A percentile compares a stretch with the other conserved stretches of the same genome.
These are phyloP conservation scores for Lactarius hengduanensis DNA, from an alignment of 768 basidiomycete species.

Conservation along the genomic window DNA sequence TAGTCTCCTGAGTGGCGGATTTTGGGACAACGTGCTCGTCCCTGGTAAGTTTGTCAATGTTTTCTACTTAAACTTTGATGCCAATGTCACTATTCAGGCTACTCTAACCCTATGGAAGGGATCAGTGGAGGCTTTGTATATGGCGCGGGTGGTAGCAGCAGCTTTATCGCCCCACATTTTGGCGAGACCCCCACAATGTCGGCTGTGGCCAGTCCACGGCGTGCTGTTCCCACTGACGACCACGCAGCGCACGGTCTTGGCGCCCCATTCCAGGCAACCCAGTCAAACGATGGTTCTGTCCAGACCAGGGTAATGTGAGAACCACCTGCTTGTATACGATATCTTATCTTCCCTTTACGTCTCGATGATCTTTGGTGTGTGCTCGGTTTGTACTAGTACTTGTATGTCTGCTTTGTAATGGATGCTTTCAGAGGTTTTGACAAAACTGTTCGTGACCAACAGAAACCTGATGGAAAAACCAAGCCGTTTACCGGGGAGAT, in stretches of 20 bases:
- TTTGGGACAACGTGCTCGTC: constrained; percentile 87
- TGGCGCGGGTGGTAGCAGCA: constrained; percentile 80
- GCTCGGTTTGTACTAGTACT: constrained; percentile 15
- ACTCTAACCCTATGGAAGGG: constrained; percentile 76
- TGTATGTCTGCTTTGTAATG: constrained; percentile 22
- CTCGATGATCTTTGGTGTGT: not conserved
- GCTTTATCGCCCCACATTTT: constrained; percentile 73
- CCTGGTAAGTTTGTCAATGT: constrained; percentile 55
- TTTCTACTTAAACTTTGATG: constrained; percentile 17
- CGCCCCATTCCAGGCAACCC: constrained; percentile 14
- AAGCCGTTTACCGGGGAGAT: not conserved
- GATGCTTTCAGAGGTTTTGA: constrained; percentile 1
- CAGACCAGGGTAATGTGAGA: constrained; percentile 14
- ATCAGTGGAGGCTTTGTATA: constrained; percentile 84
- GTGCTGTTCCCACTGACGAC: constrained; percentile 27
- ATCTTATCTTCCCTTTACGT: not conserved
- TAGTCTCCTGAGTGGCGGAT: constrained; percentile 70
- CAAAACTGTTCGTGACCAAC: not conserved
- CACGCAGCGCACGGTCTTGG: constrained; percentile 32
- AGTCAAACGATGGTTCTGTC: constrained; percentile 15
- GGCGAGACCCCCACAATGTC: constrained; percentile 60
- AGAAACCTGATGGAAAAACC: not conserved
- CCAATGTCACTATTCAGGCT: constrained; percentile 47
- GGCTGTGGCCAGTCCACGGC: constrained; percentile 46
- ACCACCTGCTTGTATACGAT: not conserved